Conservation (phyloP, 2,329 filamentous ascomycete genomes). For the Paracorniculantispora psalliotae region DNA sequence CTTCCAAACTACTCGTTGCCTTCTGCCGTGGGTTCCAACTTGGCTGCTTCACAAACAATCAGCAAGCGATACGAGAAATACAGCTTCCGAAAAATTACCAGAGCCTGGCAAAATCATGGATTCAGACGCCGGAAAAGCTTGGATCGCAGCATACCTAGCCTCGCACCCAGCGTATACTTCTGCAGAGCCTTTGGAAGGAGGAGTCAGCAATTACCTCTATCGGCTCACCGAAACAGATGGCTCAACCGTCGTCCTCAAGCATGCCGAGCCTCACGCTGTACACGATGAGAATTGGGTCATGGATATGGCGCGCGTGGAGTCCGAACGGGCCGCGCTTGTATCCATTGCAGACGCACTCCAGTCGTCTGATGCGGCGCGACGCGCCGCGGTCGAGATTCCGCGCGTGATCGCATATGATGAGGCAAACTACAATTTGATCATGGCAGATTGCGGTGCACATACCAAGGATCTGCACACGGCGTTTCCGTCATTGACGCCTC, state of each 20-base stretch:
- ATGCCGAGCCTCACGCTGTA: background rate
- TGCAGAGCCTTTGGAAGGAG: background rate
- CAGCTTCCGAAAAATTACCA: too few relatives aligned
- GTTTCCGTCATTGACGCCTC: background rate
- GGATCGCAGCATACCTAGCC: background rate
- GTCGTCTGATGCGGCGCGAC: background rate
- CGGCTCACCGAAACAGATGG: background rate
- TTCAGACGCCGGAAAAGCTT: background rate
- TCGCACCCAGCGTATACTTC: background rate
- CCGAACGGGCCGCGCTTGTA: background rate
- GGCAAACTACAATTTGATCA: background rate
- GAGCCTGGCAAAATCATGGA: background rate
- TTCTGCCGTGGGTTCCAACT: too few relatives aligned
- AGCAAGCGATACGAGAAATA: too few relatives aligned
- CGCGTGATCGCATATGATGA: background rate
- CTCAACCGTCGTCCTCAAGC: background rate
- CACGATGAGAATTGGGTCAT: background rate
- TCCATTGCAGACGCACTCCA: background rate
- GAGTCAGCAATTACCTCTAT: background rate
- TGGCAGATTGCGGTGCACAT: background rate
- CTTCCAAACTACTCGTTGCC: too few relatives aligned
- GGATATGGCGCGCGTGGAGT: background rate
- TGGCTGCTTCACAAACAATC: too few relatives aligned
- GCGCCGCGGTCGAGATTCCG: background rate
- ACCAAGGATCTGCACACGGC: background rate